Percentiles rank a stretch among this genome's conserved stretches.
These are phyloP conservation scores for Clausena lansium DNA, from an alignment of 345 rosid species.

Conservation along the genomic window DNA sequence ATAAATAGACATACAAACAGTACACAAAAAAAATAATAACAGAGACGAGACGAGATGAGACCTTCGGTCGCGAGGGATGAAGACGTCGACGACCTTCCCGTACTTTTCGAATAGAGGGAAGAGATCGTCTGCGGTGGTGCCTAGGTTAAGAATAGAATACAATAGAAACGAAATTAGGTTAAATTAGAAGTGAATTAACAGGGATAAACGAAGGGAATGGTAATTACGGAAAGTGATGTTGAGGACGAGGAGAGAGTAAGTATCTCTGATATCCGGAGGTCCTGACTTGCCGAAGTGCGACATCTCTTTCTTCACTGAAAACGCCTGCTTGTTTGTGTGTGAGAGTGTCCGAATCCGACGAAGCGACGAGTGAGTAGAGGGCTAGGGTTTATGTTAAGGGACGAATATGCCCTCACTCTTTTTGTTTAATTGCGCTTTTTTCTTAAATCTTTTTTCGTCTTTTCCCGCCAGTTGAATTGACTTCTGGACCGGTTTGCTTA, in stretches of 20 bases:
- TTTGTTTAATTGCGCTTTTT: no score
- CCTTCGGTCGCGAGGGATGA: constrained; percentile 71
- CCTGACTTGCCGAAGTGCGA: constrained; percentile 60
- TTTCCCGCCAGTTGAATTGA: constrained; percentile 11
- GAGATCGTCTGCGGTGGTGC: constrained; percentile 68
- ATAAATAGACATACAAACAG: background rate
- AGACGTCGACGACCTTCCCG: constrained; percentile 69
- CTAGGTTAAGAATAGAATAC: constrained; percentile 22
- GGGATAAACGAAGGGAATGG: background rate
- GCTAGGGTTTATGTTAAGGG: background rate
- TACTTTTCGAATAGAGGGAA: constrained; percentile 69
- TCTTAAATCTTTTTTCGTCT: background rate
- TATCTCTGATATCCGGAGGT: constrained; percentile 58
- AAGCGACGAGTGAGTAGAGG: no score
- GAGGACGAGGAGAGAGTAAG: constrained; percentile 62
- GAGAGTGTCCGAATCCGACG: background rate
- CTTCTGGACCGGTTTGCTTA: background rate
- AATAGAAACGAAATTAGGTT: background rate
- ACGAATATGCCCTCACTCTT: constrained; percentile 4
- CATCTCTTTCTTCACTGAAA: constrained; percentile 22
- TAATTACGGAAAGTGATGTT: constrained; percentile 56
- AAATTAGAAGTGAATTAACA: background rate
- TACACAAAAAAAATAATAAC: background rate
- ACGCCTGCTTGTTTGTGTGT: background rate
- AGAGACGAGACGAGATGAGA: background rate